Conservation (phyloP, 1,284 basidiomycete genomes). For the Cerioporus squamosus region DNA sequence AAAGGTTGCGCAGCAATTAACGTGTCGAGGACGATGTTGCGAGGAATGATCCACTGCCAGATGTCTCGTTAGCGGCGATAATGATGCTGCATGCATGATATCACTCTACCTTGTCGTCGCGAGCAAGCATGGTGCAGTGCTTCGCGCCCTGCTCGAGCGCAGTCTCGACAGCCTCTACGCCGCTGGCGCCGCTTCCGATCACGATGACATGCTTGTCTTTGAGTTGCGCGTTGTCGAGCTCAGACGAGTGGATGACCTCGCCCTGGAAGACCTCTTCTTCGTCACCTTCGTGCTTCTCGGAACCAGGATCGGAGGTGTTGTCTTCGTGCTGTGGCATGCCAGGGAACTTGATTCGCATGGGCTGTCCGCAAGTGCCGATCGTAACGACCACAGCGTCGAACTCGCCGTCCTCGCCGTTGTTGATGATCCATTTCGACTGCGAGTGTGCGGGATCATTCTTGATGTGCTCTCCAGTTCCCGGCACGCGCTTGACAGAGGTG, state of each 20-base stretch:
- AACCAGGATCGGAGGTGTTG: neutral
- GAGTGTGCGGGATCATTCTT: conserved; percentile 31
- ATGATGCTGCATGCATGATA: neutral
- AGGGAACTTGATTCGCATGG: conserved; percentile 49
- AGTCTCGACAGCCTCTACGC: conserved; percentile 65
- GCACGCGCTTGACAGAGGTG: conserved; percentile 39
- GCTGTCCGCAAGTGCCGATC: conserved; percentile 8
- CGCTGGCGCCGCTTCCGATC: conserved; percentile 63
- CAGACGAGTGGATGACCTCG: conserved; percentile 57
- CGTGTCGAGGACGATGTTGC: conserved; percentile 59
- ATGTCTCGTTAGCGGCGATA: neutral
- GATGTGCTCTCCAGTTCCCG: conserved; percentile 15
- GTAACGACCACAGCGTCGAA: conserved; percentile 12
- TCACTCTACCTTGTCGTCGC: conserved; percentile 37
- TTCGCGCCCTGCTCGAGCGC: conserved; percentile 50
- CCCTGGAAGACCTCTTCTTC: conserved; percentile 40
- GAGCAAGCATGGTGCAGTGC: conserved; percentile 50
- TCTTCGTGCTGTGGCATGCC: conserved; percentile 44
- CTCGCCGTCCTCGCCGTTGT: conserved; percentile 10
- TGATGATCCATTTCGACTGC: conserved; percentile 55
- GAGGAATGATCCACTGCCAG: conserved; percentile 56
- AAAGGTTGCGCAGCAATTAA: conserved; percentile 61
- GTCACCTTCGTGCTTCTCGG: conserved; percentile 21
- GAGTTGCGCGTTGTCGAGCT: conserved; percentile 45
- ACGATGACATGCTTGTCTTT: conserved; percentile 55